Percentiles rank a stretch among this genome's conserved stretches.
These are phyloP conservation scores for Boletus pseudo-olivaceus DNA, from an alignment of 768 basidiomycete genomes.

Conservation along the genomic window DNA sequence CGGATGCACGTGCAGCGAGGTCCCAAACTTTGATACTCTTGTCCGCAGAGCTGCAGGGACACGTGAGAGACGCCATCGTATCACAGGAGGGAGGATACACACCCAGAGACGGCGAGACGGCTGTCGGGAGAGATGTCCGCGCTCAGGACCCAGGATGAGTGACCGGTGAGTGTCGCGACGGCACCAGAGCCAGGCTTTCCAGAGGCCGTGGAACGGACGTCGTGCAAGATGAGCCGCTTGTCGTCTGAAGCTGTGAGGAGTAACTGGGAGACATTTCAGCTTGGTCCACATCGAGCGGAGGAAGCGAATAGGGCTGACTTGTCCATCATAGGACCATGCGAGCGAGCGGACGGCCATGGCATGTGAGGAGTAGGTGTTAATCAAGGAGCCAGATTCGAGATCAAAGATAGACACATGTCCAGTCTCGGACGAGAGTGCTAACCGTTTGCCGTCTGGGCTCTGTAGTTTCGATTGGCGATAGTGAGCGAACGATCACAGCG, in stretches of 20 bases:
- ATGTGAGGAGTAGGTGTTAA: conserved; percentile 78
- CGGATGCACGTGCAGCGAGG: conserved; percentile 64
- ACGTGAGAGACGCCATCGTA: neutral
- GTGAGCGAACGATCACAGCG: neutral
- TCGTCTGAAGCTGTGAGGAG: conserved; percentile 91
- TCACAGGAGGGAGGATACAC: conserved; percentile 21
- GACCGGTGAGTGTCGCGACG: conserved; percentile 82
- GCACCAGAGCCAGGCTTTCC: conserved; percentile 64
- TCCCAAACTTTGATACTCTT: conserved; percentile 89
- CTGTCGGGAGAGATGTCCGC: conserved; percentile 81
- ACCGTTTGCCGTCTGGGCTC: conserved; percentile 83
- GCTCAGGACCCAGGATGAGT: conserved; percentile 89
- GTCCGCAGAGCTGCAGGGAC: conserved; percentile 64
- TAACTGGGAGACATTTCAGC: conserved; percentile 45
- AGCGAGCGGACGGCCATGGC: conserved; percentile 86
- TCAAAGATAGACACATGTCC: conserved; percentile 91
- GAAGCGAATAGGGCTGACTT: conserved; percentile 45
- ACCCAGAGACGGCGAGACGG: conserved; percentile 79
- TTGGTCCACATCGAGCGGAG: neutral
- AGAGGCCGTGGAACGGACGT: conserved; percentile 69
- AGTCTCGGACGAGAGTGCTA: conserved; percentile 80
- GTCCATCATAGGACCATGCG: conserved; percentile 87
- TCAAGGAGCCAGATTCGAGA: conserved; percentile 60
- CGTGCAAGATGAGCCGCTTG: conserved; percentile 85
- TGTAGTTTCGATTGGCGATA: conserved; percentile 28